Evolutionary conservation across 73 alveolate genomes (phyloP), one percentile per base, ranked within the genome.

Genomic region (Blepharisma japonicum): DNA sequence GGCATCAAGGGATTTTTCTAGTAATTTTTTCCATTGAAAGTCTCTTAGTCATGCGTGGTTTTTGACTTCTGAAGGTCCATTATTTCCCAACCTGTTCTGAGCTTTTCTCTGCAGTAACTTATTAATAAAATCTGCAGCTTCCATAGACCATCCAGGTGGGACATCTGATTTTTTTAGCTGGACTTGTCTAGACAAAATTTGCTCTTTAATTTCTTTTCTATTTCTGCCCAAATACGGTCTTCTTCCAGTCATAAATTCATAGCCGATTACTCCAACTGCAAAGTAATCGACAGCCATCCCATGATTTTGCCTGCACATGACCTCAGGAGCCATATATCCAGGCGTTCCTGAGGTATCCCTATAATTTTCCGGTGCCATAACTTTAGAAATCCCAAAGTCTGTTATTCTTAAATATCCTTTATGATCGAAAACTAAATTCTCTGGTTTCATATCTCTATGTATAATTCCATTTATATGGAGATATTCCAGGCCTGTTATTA

Each of bases 191-290:
- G 98, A 89, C 48, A 96, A 81, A 9, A 96, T 94, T 77, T 96
- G 87, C 76, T 96, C 99, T 88, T 97, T 94, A 71, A 96, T 94
- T 85, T 96, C 99, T 82, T 94, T 89, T 68, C 99, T 85, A 23
- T 88, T 83, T 74, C 90, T 91, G 7, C 99, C 99, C 66, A 91
- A 71, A 85, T 96, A 96, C 18, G 99, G 99, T 55, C 99, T 81
- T 86, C 87, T 83, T 48, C 96, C 96, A 20, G 81, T 78, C 91
- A 92, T 92, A 50, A 91, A 86, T 71, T 92, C 98, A 55, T 89
- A 61, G 0, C 48, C 55, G 6, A 78, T 78, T 2, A 78, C 78
- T 38, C 86, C 86, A 6, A 78, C 9, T 7, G 83, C 88, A 53
- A 66, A 81, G 81, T 68, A 81, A 71, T 81, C 88, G 18, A 61